Conservation (phyloP, 2,329 filamentous ascomycete species). For the Fusarium coffeatum region DNA sequence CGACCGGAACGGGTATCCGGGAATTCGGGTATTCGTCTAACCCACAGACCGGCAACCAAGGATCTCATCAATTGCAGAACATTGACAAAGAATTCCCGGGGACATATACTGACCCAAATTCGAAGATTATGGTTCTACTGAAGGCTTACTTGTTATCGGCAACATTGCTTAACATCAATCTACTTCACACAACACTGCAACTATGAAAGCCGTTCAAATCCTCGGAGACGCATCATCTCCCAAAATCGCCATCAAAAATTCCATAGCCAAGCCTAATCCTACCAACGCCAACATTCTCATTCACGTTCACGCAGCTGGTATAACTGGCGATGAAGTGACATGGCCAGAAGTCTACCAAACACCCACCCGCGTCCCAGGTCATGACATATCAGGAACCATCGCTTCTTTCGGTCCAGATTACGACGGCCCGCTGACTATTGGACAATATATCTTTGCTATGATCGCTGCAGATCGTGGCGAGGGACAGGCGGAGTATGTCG, state of each 20-base stretch:
- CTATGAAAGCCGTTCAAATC: slow-evolving; percentile 53
- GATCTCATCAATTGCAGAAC: fast-evolving
- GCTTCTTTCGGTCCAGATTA: slow-evolving; percentile 33
- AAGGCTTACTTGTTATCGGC: not conserved
- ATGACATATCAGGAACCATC: slow-evolving; percentile 52
- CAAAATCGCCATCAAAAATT: slow-evolving; percentile 23
- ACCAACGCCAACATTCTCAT: slow-evolving; percentile 45
- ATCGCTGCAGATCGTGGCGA: not conserved
- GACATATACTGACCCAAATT: not conserved
- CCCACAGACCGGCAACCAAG: not conserved
- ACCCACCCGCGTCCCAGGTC: slow-evolving; percentile 48
- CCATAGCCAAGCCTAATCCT: slow-evolving; percentile 35
- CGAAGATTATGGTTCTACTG: not conserved
- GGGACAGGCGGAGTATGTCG: slow-evolving; percentile 12
- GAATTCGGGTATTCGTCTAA: slow-evolving; percentile 1
- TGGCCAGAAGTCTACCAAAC: slow-evolving; percentile 51
- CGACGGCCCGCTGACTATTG: not conserved
- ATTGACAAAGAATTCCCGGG: not conserved
- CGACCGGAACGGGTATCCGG: not conserved
- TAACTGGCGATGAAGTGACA: slow-evolving; percentile 51
- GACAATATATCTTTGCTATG: not conserved
- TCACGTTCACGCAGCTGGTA: slow-evolving; percentile 48
- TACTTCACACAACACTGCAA: not conserved
- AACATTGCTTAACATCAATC: too few species aligned
- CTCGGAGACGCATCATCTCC: slow-evolving; percentile 41